Evolutionary conservation across 2,329 filamentous ascomycete genomes (phyloP), one percentile per base, ranked within the genome.

Genomic region (Hirsutella thompsonii): DNA sequence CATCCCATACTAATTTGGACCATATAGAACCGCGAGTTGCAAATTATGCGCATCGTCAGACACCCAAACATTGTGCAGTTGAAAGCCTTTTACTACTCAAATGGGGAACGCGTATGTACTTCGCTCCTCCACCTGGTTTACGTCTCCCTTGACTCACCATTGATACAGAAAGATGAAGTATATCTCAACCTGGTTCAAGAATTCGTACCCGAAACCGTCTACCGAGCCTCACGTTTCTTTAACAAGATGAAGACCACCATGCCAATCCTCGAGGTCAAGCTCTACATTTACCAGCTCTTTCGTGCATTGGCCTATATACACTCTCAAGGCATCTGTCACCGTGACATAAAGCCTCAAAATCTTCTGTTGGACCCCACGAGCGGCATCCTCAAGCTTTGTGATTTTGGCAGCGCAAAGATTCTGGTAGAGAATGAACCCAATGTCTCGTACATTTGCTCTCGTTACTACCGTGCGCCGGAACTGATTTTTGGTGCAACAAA

Each of bases 161-260:
- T 5, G 6, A 3, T 16, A 36, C 51, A 92, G 84, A 90, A 95
- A 71, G 92, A 98, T 63, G 92, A 98, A 68, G 92, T 98, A 30
- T 98, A 96, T 63, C 81, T 98, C 51, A 98, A 98, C 59, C 76
- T 98, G 46, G 90, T 98, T 40, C 87, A 96, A 62, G 92, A 98
- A 62, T 98, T 88, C 56, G 92, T 98, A 38, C 92, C 92, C 39
- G 92, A 98, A 70, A 98, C 92, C 11, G 92, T 98, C 39, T 98
- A 98, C 66, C 82, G 92, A 57, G 92, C 92, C 35, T 96, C 92
- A 48, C 82, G 92, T 56, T 96, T 95, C 69, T 98, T 98, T 76
- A 96, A 93, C 75, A 98, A 98, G 72, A 83, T 96, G 82, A 98
- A 96, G 79, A 94, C 89, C 6, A 95, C 90, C 40, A 98, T 98